phyloP scores from a whole-genome alignment of 2,329 filamentous ascomycete species.

The Cordyceps cateniannulata region DNA sequence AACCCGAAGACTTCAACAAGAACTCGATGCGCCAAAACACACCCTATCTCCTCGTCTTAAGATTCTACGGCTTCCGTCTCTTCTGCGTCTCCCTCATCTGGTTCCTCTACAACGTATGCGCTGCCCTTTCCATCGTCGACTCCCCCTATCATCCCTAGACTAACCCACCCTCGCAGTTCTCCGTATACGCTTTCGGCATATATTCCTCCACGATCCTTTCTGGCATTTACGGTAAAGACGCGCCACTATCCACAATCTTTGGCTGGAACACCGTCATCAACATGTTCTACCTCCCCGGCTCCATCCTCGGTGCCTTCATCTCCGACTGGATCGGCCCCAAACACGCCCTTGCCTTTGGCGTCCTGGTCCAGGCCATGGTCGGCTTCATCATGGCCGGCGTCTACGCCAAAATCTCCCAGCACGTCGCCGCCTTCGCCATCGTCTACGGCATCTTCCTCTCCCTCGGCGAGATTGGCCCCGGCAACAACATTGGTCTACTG shows the following conservation, averaged over 20 bases:
- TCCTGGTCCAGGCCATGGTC: conserved; percentile 65
- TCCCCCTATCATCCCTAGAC: too few species aligned
- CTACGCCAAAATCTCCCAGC: conserved; percentile 60
- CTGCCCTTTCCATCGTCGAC: neutral
- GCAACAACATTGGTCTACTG: conserved; percentile 84
- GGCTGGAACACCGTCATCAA: conserved; percentile 89
- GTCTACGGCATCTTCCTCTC: conserved; percentile 33
- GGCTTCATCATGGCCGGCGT: conserved; percentile 85
- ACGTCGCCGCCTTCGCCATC: conserved; percentile 32
- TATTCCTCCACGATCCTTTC: conserved; percentile 71
- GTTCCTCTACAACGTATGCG: conserved; percentile 70
- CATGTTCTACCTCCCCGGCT: conserved; percentile 81
- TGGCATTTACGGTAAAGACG: conserved; percentile 52
- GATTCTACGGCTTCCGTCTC: conserved; percentile 70
- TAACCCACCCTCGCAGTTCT: conserved; percentile 47
- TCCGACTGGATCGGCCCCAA: conserved; percentile 76
- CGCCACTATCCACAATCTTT: conserved; percentile 68
- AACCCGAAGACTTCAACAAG: conserved; percentile 70
- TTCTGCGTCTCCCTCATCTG: conserved; percentile 64
- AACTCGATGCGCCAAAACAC: conserved; percentile 60
- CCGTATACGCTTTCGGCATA: conserved; percentile 76
- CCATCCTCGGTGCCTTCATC: conserved; percentile 67
- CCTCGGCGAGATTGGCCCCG: conserved; percentile 59
- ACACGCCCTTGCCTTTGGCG: conserved; percentile 64
- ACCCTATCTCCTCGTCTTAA: conserved; percentile 48